A percentile compares a stretch with the other conserved stretches of the same genome.
Evolutionary conservation across 1,284 basidiomycete genomes (phyloP).

Genomic region (Golubevia sp.): DNA sequence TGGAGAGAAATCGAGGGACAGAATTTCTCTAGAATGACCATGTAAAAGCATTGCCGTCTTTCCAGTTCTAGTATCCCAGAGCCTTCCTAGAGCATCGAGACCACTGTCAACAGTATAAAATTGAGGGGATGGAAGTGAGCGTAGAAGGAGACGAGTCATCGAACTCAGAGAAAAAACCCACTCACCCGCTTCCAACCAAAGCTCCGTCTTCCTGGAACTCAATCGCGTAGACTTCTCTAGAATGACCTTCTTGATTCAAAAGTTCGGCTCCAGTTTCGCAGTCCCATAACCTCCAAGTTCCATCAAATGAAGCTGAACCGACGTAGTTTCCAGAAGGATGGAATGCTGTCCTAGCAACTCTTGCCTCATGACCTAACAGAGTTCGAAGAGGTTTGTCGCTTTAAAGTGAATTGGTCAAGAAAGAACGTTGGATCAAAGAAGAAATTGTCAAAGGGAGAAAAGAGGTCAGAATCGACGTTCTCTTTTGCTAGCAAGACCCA

Average conservation of each 20-base stretch:
- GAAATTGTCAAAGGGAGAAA: background rate
- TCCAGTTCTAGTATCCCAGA: conserved; percentile 57
- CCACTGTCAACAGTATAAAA: conserved; percentile 12
- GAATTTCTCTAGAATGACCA: conserved; percentile 55
- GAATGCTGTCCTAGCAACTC: conserved; percentile 51
- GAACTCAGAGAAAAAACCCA: background rate
- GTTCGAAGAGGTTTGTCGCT: conserved; percentile 35
- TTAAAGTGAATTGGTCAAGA: conserved; percentile 13
- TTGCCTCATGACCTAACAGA: conserved; percentile 44
- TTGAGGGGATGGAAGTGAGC: background rate
- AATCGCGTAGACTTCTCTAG: conserved; percentile 51
- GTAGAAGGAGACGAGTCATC: background rate
- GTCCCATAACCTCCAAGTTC: conserved; percentile 59
- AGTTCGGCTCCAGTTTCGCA: conserved; percentile 29
- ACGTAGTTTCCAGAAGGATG: conserved; percentile 50
- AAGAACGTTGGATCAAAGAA: no score
- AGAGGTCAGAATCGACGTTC: background rate
- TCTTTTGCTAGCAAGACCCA: background rate
- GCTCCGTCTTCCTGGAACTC: conserved; percentile 59
- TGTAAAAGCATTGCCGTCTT: conserved; percentile 58
- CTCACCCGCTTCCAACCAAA: conserved; percentile 38
- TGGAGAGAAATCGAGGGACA: conserved; percentile 48
- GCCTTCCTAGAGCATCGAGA: conserved; percentile 55
- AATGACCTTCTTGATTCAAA: conserved; percentile 53
- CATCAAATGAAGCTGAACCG: conserved; percentile 54